Conservation (phyloP, 306 rosid species). For the Cucumis sativus region DNA sequence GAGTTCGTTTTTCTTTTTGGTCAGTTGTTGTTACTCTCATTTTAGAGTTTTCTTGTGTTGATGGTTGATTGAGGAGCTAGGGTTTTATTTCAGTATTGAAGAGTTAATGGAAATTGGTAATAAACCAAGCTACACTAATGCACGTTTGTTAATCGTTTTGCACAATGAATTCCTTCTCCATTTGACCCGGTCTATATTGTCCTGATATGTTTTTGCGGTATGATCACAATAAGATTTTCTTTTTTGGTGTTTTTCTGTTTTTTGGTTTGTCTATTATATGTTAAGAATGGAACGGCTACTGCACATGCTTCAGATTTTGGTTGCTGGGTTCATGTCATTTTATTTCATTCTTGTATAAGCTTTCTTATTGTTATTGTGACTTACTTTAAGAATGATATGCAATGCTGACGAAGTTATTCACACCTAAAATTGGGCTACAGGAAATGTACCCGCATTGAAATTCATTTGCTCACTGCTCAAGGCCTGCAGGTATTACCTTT, state of each 20-base stretch:
- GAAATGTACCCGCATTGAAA: constrained; percentile 96
- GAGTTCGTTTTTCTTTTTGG: neutral
- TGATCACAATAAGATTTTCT: neutral
- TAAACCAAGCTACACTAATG: neutral
- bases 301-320: neutral
- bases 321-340: neutral
- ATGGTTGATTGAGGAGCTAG: neutral
- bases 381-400: neutral
- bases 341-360: neutral
- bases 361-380: neutral
- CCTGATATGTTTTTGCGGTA: neutral
- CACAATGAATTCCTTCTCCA: neutral
- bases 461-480: constrained; percentile 75
- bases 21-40: neutral
- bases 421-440: constrained; percentile 24
- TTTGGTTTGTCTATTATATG: neutral
- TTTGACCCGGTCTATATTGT: neutral
- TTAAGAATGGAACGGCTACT: neutral
- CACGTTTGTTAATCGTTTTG: neutral
- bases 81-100: neutral
- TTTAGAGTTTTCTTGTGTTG: neutral
- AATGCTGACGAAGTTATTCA: neutral
- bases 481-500: constrained; percentile 63
- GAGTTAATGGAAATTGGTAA: neutral
- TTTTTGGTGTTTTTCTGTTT: neutral